A percentile compares a stretch with the other conserved stretches of the same genome.
Evolutionary conservation across 805 yeast genomes (phyloP).

Genomic region (Hanseniaspora mollemarum): DNA sequence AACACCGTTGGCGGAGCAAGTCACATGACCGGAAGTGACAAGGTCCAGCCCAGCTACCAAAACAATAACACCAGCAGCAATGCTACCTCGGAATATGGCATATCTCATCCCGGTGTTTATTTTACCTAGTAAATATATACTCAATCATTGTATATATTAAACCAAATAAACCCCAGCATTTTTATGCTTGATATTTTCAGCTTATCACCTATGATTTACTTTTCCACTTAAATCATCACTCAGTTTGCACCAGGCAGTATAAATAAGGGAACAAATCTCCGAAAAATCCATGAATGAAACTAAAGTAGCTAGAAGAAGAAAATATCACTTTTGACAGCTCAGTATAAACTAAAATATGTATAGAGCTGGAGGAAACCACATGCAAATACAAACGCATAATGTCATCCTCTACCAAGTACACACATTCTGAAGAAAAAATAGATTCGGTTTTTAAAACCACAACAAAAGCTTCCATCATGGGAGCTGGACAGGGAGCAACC

Average conservation of each 20-base stretch:
- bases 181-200: no score
- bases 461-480: constrained; percentile 31
- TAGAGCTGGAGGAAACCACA: no score
- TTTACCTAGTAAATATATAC: not conserved
- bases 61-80: not conserved
- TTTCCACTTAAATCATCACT: no score
- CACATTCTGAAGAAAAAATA: constrained; percentile 5
- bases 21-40: not conserved
- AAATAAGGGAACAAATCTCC: no score
- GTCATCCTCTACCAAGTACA: not conserved
- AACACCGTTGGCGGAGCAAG: not conserved
- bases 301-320: no score
- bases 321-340: no score
- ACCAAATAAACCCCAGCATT: no score
- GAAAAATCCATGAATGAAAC: no score
- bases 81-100: not conserved
- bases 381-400: not conserved
- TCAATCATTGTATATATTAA: not conserved
- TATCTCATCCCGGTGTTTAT: not conserved
- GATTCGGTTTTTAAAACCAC: constrained; percentile 22
- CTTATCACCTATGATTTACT: no score
- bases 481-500: constrained; percentile 35
- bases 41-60: not conserved
- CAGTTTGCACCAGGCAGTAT: no score
- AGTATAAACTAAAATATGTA: no score